Base-by-base conservation (phyloP, 768 basidiomycete species). In the Vishniacozyma victoriae region DNA sequence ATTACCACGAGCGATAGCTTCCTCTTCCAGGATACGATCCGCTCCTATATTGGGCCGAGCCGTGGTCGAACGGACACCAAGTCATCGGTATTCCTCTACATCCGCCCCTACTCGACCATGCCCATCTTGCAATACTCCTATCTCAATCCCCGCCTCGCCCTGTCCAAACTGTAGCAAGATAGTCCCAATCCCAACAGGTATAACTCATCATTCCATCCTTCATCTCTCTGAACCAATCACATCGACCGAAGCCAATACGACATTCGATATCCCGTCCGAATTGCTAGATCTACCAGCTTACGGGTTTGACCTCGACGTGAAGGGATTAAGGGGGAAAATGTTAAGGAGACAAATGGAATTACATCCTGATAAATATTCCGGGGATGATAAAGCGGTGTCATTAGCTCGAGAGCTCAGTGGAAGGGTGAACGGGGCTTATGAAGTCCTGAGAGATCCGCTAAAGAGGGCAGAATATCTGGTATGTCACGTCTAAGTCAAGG, bases 311-410 rank as follows among this genome's bases (percentile, higher is more conserved):
- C 72, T 96, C 35, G 82, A 90, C 64, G 60, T 77, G 14, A 60
- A 72, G 1, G 73, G 77, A 16, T 73, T 95, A 50, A 83, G 81
- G 68, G 73, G 75, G 27, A 77, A 78, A 23, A 92, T 88, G 67
- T 75, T 85, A 26, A 74, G 78, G 38, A 80, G 85, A 3, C 91
- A 93, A 64, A 77, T 81, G 18, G 74, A 80, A 18, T 82, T 87
- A 43, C 91, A 96, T 74, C 91, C 91, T 0, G 91, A 96, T 68
- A 77, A 82, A 12, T 93, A 86, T 84, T 78, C 82, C 26, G 78
- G 80, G 24, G 81, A 81, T 47, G 71, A 78, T 85, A 55, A 44
- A 72, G 62, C 71, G 3, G 44, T 60, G 27, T 40, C 47, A 5
- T 65, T 82, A 16, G 86, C 87, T 0, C 80, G 80, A 39, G 73